Evolutionary conservation across 2,329 filamentous ascomycete species (phyloP).

Genomic region (Calonectria hawksworthii): DNA sequence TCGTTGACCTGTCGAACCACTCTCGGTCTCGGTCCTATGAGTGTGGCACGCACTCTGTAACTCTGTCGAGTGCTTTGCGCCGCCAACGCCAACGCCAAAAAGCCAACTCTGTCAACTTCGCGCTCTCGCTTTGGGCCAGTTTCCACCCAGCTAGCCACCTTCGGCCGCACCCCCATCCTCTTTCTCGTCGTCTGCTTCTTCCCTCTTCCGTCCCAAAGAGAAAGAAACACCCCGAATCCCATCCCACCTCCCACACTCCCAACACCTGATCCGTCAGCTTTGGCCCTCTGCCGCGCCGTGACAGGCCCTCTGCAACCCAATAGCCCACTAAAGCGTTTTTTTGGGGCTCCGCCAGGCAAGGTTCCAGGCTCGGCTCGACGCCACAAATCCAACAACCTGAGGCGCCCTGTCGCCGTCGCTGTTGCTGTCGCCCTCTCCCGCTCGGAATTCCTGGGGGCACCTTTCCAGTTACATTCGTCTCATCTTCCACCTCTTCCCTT

Average conservation of each 20-base stretch:
- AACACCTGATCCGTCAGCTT: conserved; percentile 13
- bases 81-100: conserved; percentile 20
- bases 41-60: conserved; percentile 12
- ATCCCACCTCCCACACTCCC: conserved; percentile 7
- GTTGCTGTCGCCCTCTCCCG: conserved; percentile 20
- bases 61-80: conserved; percentile 11
- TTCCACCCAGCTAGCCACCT: conserved; percentile 18
- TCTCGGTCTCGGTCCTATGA: conserved; percentile 30
- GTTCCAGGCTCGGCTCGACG: conserved; percentile 44
- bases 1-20: conserved; percentile 25
- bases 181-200: conserved; percentile 3
- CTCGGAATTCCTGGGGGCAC: conserved; percentile 19
- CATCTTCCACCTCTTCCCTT: conserved; percentile 11
- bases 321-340: conserved; percentile 35
- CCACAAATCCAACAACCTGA: conserved; percentile 43
- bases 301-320: conserved; percentile 24
- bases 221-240: not conserved
- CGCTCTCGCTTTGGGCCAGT: conserved; percentile 18
- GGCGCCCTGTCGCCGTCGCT: conserved; percentile 20
- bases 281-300: conserved; percentile 26
- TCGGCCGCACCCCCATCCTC: conserved; percentile 16
- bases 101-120: conserved; percentile 27
- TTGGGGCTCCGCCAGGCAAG: conserved; percentile 43
- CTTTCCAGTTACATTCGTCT: conserved; percentile 17
- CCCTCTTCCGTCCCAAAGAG: not conserved